A percentile compares a stretch with the other conserved stretches of the same genome.
phyloP scores from a whole-genome alignment of 1,284 basidiomycete species.

The Amylostereum chailletii region DNA sequence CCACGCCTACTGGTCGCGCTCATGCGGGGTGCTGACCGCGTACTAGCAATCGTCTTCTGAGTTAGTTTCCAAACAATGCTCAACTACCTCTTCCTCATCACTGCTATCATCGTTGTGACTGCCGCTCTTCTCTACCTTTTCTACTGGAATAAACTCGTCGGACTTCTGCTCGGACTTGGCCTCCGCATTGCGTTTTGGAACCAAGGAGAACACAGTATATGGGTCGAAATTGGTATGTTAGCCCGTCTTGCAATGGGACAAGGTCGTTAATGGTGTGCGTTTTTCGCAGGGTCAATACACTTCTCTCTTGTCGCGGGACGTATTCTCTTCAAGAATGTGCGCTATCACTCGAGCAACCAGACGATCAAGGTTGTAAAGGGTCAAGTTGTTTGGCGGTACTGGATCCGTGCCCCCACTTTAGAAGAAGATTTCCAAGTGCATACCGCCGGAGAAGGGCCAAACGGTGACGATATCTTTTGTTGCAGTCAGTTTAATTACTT shows the following conservation, averaged over 20 bases:
- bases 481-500: background rate
- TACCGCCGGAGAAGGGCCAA: constrained; percentile 36
- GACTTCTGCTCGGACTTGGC: constrained; percentile 49
- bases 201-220: constrained; percentile 57
- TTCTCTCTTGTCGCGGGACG: constrained; percentile 83
- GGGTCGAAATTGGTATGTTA: constrained; percentile 65
- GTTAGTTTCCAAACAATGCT: constrained; percentile 15
- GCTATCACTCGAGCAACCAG: constrained; percentile 87
- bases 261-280: background rate
- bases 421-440: constrained; percentile 57
- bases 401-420: constrained; percentile 67
- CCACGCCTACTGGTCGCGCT: too few relatives aligned
- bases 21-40: too few relatives aligned
- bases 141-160: constrained; percentile 83
- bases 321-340: constrained; percentile 77
- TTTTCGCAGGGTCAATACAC: constrained; percentile 68
- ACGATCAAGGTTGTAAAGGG: constrained; percentile 76
- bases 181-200: constrained; percentile 68
- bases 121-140: constrained; percentile 75
- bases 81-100: constrained; percentile 54
- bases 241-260: background rate
- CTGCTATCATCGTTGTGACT: constrained; percentile 64
- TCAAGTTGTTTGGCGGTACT: constrained; percentile 86
- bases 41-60: too few relatives aligned
- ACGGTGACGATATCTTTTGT: constrained; percentile 25